Evolutionary conservation across 352 stramenopile genomes (phyloP).

Genomic region (Peronospora destructor): DNA sequence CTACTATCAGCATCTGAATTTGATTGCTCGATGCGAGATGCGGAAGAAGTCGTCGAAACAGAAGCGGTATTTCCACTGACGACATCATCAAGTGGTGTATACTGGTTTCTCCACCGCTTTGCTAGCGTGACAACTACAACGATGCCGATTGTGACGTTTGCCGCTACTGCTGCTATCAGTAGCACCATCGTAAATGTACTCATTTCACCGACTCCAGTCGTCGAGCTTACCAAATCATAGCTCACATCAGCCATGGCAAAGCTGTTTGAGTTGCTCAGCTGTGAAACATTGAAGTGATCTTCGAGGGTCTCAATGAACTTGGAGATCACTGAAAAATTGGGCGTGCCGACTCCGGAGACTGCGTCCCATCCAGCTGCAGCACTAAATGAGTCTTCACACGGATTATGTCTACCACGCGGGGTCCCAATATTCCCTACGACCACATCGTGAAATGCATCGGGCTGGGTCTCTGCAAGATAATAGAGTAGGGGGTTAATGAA

Average conservation of each 20-base stretch:
- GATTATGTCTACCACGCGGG: conserved; percentile 26
- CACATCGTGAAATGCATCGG: conserved; percentile 79
- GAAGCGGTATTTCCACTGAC: conserved; percentile 5
- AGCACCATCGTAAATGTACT: conserved; percentile 38
- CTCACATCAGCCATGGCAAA: conserved; percentile 5
- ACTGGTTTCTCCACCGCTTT: conserved; percentile 56
- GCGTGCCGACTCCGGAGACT: conserved; percentile 74
- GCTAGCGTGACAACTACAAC: conserved; percentile 33
- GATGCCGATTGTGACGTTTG: conserved; percentile 28
- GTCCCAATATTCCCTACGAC: conserved; percentile 80
- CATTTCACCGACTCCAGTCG: conserved; percentile 10
- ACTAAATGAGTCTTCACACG: conserved; percentile 79
- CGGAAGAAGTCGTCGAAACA: conserved; percentile 12
- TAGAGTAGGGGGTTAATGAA: conserved; percentile 87
- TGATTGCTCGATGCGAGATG: conserved; percentile 12
- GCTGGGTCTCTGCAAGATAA: conserved; percentile 48
- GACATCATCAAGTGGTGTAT: conserved; percentile 37
- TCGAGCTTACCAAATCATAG: conserved; percentile 10
- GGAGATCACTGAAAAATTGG: conserved; percentile 70
- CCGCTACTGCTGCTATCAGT: conserved; percentile 24
- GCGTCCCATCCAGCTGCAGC: conserved; percentile 85
- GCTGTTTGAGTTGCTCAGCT: conserved; percentile 10
- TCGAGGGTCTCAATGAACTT: conserved; percentile 48
- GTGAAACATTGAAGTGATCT: conserved; percentile 43
- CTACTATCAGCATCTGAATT: conserved; percentile 21